Base-by-base conservation (phyloP, 257 asterid species). In the Thymus mandschuricus region DNA sequence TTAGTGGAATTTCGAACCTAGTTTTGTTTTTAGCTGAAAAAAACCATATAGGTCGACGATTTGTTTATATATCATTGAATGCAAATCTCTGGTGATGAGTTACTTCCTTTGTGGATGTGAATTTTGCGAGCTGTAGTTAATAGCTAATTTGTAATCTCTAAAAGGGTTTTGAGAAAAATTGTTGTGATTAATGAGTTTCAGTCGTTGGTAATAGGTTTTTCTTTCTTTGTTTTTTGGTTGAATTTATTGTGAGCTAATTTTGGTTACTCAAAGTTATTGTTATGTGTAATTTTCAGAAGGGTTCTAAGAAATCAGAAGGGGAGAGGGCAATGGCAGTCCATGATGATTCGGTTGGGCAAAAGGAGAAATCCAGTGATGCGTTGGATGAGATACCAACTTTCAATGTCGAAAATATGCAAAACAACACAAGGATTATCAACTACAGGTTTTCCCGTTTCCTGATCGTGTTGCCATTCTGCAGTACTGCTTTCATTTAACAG, bases 381-480 rank as follows among this genome's bases (percentile, higher is more conserved):
- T 70, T 75, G 76, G 86, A 89, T 71, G 96, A 81, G 70, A 79
- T 89, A 68, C 87, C 88, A 5, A 86, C 86, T 66, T 79, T 85
- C 85, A 86, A 88, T 81, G 89, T 76, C 56, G 96, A 92, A 73
- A 86, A 88, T 81, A 76, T 86, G 83, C 94, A 77, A 67, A 89
- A 81, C 85, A 92, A 92, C 79, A 77, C 86, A 33, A 92, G 84
- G 76, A 65, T 86, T 60, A 87, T 92, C 49, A 67, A 75, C 48
- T 92, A 92, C 80, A 85, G 98, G 98, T 92, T 63, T 59, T 80
- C 73, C 63, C 46, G 27, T 69, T 64, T 30, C 31, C 70, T 71
- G 43, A 3, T 46, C 43, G 46, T 49, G 64, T 35, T 52, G 10
- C 49, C n/a, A 35, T 75, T 61, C 8, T 30, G 6, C 66, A 28